Evolutionary conservation across 257 asterid genomes (phyloP).

Genomic region (Nicotiana tomentosiformis): DNA sequence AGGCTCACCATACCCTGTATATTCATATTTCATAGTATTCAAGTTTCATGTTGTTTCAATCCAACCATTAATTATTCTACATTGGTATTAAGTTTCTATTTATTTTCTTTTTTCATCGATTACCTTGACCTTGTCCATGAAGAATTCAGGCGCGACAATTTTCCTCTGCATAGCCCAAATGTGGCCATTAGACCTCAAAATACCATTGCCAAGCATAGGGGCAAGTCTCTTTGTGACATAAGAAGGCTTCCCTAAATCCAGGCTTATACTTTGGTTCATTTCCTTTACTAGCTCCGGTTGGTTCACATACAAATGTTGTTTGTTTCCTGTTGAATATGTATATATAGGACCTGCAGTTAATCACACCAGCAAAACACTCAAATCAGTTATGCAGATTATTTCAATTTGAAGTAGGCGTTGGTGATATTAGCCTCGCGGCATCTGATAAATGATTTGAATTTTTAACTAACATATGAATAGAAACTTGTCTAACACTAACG

Average conservation of each 20-base stretch:
- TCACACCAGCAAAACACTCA: not conserved
- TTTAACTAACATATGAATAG: too few relatives aligned
- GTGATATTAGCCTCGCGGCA: too few relatives aligned
- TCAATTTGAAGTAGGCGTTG: too few relatives aligned
- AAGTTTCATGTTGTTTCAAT: not conserved
- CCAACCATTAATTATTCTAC: not conserved
- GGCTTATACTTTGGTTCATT: conserved; percentile 47
- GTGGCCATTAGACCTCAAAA: conserved; percentile 74
- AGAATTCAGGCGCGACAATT: conserved; percentile 74
- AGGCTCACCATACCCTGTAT: conserved; percentile 64
- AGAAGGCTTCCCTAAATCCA: conserved; percentile 66
- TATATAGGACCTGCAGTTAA: conserved; percentile 48
- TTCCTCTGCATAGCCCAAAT: conserved; percentile 77
- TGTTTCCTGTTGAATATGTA: conserved; percentile 65
- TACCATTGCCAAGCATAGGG: conserved; percentile 92
- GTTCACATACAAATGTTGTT: conserved; percentile 76
- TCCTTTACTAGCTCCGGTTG: conserved; percentile 70
- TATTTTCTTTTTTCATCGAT: not conserved
- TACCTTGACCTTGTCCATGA: conserved; percentile 87
- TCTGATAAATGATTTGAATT: too few relatives aligned
- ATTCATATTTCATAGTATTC: not conserved
- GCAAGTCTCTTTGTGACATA: conserved; percentile 74
- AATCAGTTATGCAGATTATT: too few relatives aligned
- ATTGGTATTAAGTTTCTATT: not conserved
- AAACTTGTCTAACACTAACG: too few relatives aligned